These are phyloP conservation scores for Kluyveromyces sp. DNA, from an alignment of 1,139 yeast species.

Conservation along the genomic window DNA sequence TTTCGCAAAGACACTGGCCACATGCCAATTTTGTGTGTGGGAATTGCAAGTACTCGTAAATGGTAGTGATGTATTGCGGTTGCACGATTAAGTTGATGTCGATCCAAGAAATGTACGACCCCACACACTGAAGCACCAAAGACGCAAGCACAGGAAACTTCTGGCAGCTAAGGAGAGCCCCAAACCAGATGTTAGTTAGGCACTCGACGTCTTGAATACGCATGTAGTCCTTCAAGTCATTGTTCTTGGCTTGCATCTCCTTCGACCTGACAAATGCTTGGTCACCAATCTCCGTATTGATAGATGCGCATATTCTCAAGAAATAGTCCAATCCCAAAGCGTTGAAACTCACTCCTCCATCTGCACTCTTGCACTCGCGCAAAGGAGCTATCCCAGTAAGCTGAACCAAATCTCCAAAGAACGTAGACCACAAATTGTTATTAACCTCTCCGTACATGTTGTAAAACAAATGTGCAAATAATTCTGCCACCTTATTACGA, in stretches of 20 bases:
- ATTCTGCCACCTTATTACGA: slow-evolving; percentile 72
- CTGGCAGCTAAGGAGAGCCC: slow-evolving; percentile 36
- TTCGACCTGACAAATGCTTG: slow-evolving; percentile 68
- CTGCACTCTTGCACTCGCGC: slow-evolving; percentile 12
- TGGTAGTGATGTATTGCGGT: slow-evolving; percentile 51
- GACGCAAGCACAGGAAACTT: slow-evolving; percentile 19
- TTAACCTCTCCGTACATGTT: slow-evolving; percentile 42
- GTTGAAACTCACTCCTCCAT: slow-evolving; percentile 23
- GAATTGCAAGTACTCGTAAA: slow-evolving; percentile 55
- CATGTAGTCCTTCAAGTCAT: slow-evolving; percentile 69
- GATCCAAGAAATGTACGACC: slow-evolving; percentile 91
- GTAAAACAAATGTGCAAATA: slow-evolving; percentile 65
- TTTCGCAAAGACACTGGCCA: slow-evolving; percentile 69
- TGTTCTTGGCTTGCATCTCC: slow-evolving; percentile 56
- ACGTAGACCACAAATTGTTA: slow-evolving; percentile 51
- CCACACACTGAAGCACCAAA: slow-evolving; percentile 41
- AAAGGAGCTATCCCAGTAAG: slow-evolving; percentile 15
- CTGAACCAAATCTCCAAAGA: slow-evolving; percentile 57
- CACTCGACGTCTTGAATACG: slow-evolving; percentile 65
- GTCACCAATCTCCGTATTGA: slow-evolving; percentile 92
- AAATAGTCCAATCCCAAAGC: slow-evolving; percentile 63
- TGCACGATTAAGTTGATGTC: slow-evolving; percentile 76
- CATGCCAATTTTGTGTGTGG: slow-evolving; percentile 49
- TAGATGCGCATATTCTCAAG: slow-evolving; percentile 59
- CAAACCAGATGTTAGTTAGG: slow-evolving; percentile 65